Conservation (phyloP, 1,284 basidiomycete species). For the Rhodotorula sp. region DNA sequence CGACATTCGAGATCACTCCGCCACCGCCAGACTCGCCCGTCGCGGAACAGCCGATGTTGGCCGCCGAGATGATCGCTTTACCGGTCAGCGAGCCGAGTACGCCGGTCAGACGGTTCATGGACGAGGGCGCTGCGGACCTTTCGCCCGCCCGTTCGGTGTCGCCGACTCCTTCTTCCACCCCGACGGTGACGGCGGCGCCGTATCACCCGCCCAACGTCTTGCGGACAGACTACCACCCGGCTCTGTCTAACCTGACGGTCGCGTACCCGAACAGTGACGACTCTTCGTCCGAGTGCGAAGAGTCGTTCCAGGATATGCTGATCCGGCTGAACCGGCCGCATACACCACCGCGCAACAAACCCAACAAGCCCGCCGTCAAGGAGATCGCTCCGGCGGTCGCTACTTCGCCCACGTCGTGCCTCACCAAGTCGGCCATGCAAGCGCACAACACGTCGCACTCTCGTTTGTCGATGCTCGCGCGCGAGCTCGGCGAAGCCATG, state of each 20-base stretch:
- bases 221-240: slow-evolving; percentile 23
- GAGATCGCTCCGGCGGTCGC: not conserved
- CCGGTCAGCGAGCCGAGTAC: not conserved
- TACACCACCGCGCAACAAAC: slow-evolving; percentile 16
- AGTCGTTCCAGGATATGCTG: slow-evolving; percentile 32
- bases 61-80: too few species aligned
- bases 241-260: slow-evolving; percentile 16
- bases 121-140: not conserved
- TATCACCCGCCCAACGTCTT: slow-evolving; percentile 14
- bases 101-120: not conserved
- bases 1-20: not conserved
- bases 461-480: slow-evolving; percentile 27
- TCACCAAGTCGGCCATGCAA: slow-evolving; percentile 28
- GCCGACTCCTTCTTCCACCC: slow-evolving; percentile 5
- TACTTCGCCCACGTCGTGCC: not conserved
- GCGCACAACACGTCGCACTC: slow-evolving; percentile 24
- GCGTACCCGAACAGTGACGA: slow-evolving; percentile 8
- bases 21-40: slow-evolving; percentile 6
- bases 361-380: not conserved
- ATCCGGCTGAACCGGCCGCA: slow-evolving; percentile 33
- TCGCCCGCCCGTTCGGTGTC: slow-evolving; percentile 12
- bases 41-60: not conserved
- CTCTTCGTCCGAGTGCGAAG: slow-evolving; percentile 32
- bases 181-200: not conserved
- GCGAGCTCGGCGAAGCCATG: slow-evolving; percentile 19